Base-by-base conservation (phyloP, 1,284 basidiomycete species). In the Apiotrichum sp. region DNA sequence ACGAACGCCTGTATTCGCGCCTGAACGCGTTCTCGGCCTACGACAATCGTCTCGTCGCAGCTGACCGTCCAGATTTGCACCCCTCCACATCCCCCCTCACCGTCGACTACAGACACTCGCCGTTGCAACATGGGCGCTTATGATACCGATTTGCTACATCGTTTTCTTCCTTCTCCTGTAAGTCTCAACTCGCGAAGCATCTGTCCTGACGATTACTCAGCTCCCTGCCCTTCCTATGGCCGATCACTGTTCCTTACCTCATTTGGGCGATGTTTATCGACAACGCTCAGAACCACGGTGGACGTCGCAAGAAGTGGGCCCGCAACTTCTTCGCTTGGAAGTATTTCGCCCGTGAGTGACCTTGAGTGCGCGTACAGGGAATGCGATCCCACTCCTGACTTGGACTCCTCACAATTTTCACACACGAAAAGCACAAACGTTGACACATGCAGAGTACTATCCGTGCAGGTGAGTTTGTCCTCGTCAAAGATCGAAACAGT, bases 141-240 rank as follows among this genome's bases (percentile, higher is more conserved):
- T 86, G 67, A 84, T 97, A 50, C 83, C 89, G 3, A 80, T 88
- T 59, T 82, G 81, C 50, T 73, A 86, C 13, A 82, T 83, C 62
- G 47, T 84, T 45, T 97, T 91, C 78, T 80, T 95, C 51, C 72
- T 88, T 22, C 78, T 90, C 39, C 86, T 89, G 90, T 95, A 67
- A 69, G 87, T 77, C 6, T 47, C n/a, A n/a, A n/a, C n/a, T n/a
- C n/a, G n/a, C n/a, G n/a, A 36, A 36, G 35, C 6, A 36, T 36
- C 35, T 36, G 35, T 36, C 11, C 7, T 36, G 35, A 36, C 7
- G 7, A 6, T 6, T 36, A 6, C 35, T 22, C 8, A 97, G 93
- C 68, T 93, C 95, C 0, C 82, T 91, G 55, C 95, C 93, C 0
- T 81, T 85, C 3, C 74, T 92, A 40, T 99, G 95, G 95, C 89